Conservation (phyloP, 1,139 yeast genomes). For the Taphrina communis region DNA sequence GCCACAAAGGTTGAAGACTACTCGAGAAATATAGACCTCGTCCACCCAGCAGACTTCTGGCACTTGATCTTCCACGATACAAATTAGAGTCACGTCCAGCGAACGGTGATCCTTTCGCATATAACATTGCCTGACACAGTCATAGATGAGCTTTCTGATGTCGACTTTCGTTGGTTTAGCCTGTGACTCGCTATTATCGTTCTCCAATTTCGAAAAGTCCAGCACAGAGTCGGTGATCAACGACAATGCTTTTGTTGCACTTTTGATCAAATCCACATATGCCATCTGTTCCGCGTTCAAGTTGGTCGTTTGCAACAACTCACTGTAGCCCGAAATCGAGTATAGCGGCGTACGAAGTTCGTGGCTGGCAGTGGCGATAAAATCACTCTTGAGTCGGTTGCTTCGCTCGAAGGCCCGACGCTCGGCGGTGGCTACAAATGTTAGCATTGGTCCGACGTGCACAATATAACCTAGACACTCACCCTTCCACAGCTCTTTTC, state of each 20-base stretch:
- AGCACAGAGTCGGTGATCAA: conserved; percentile 87
- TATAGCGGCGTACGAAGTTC: conserved; percentile 91
- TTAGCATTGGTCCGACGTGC: too few species aligned
- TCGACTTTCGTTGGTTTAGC: conserved; percentile 92
- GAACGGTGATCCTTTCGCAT: conserved; percentile 68
- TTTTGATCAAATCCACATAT: conserved; percentile 82
- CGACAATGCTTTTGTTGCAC: conserved; percentile 74
- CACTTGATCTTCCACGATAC: conserved; percentile 7
- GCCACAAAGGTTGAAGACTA: conserved; percentile 80
- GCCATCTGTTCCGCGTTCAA: conserved; percentile 87
- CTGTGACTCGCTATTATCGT: conserved; percentile 42
- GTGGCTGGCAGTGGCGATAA: conserved; percentile 88
- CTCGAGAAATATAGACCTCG: conserved; percentile 83
- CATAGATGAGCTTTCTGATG: conserved; percentile 83
- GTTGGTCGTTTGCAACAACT: conserved; percentile 82
- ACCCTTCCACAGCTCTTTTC: conserved; percentile 33
- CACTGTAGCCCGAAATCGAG: conserved; percentile 93
- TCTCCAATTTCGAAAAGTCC: conserved; percentile 85
- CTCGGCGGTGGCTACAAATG: conserved; percentile 22
- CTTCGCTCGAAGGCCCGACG: conserved; percentile 85
- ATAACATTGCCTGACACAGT: conserved; percentile 87
- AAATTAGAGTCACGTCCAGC: conserved; percentile 74
- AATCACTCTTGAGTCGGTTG: conserved; percentile 85
- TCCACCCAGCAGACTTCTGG: conserved; percentile 87
- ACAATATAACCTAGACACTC: background rate